These are phyloP conservation scores for Cordyceps tenuipes DNA, from an alignment of 2,329 filamentous ascomycete species.

Conservation along the genomic window DNA sequence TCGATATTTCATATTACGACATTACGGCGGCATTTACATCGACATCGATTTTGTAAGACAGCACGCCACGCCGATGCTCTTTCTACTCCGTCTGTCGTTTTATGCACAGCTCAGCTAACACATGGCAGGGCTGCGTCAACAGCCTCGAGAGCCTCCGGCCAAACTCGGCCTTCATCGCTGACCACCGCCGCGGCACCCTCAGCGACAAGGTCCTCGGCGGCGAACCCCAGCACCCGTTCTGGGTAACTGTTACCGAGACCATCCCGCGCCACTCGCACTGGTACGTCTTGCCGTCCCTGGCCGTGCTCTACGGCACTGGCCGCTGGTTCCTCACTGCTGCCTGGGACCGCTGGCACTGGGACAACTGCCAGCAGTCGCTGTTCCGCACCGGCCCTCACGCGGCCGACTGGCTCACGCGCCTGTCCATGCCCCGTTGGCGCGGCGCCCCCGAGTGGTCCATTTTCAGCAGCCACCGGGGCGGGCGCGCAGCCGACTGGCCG, in stretches of 20 bases:
- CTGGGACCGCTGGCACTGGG: constrained; percentile 6
- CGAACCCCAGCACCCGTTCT: constrained; percentile 2
- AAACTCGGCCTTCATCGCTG: not conserved
- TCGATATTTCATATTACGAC: constrained; percentile 63
- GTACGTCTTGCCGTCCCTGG: not conserved
- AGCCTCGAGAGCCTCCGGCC: constrained; percentile 1
- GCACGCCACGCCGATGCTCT: no score
- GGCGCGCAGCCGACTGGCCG: not conserved
- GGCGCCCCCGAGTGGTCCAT: constrained; percentile 8
- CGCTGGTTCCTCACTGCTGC: constrained; percentile 7
- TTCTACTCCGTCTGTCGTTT: no score
- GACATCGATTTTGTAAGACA: constrained; percentile 33
- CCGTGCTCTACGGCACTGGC: constrained; percentile 2
- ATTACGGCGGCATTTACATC: constrained; percentile 68
- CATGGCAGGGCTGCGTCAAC: constrained; percentile 4
- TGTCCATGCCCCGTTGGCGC: constrained; percentile 10
- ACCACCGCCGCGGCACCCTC: constrained; percentile 1
- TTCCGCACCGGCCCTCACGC: not conserved
- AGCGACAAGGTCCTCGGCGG: constrained; percentile 4
- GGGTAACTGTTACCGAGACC: constrained; percentile 1
- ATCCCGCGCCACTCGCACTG: constrained; percentile 4
- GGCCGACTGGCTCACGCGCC: not conserved
- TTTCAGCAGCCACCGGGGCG: constrained; percentile 5
- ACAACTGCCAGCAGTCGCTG: not conserved
- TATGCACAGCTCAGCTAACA: not conserved